These are phyloP conservation scores for Prunus davidiana DNA, from an alignment of 306 rosid species.

Conservation along the genomic window DNA sequence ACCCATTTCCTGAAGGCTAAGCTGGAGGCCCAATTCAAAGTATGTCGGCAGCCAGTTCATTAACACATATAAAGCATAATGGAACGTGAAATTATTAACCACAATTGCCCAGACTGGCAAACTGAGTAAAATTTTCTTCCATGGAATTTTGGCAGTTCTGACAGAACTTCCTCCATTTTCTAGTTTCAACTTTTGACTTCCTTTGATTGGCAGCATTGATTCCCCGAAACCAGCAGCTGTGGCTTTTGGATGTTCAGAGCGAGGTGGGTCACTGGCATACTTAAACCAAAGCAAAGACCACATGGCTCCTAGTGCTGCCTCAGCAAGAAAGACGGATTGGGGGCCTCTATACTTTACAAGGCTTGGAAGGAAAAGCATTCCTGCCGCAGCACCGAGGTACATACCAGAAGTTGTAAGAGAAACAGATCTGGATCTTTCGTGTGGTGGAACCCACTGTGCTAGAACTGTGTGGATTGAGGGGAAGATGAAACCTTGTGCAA, in stretches of 20 bases:
- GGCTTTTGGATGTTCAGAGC: conserved; percentile 75
- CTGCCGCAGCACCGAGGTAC: conserved; percentile 89
- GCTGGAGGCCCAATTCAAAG: conserved; percentile 86
- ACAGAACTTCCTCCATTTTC: conserved; percentile 41
- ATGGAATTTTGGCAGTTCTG: conserved; percentile 59
- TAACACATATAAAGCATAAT: conserved; percentile 85
- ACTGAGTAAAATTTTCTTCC: conserved; percentile 70
- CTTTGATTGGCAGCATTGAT: conserved; percentile 54
- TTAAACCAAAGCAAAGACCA: conserved; percentile 89
- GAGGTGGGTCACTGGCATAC: conserved; percentile 70
- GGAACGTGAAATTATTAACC: conserved; percentile 93
- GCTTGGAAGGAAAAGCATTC: conserved; percentile 84
- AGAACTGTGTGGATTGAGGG: conserved; percentile 96
- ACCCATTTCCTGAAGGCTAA: conserved; percentile 99
- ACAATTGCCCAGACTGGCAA: conserved; percentile 98
- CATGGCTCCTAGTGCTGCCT: conserved; percentile 68
- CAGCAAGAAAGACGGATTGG: conserved; percentile 76
- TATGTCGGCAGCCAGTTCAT: conserved; percentile 99
- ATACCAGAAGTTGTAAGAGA: conserved; percentile 92
- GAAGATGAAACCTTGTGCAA: conserved; percentile 90
- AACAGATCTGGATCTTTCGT: conserved; percentile 93
- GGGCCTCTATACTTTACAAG: conserved; percentile 82
- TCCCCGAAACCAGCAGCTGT: conserved; percentile 81
- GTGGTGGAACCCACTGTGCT: conserved; percentile 99
- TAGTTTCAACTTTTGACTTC: conserved; percentile 45